Percentiles rank a stretch among this genome's conserved stretches.
phyloP scores from a whole-genome alignment of 192 early-diverging fungal species.

The Coemansia sp. region DNA sequence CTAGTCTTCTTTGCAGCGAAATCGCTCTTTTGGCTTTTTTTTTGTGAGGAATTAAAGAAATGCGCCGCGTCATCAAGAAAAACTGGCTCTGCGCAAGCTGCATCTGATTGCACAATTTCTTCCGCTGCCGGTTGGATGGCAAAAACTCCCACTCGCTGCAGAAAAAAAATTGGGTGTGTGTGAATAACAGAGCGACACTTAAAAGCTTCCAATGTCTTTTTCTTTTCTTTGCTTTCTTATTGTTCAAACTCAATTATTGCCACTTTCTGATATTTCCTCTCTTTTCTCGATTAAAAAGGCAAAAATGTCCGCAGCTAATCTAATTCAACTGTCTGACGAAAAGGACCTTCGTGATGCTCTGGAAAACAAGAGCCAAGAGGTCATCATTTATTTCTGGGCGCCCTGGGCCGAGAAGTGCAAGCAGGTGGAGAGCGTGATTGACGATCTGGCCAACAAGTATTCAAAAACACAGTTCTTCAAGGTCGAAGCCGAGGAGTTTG shows the following conservation, averaged over 20 bases:
- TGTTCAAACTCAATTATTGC: neutral
- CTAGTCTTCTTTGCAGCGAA: too few species aligned
- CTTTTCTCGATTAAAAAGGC: neutral
- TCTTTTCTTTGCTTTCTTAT: neutral
- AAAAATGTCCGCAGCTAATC: slow-evolving; percentile 24
- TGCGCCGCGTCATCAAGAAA: too few species aligned
- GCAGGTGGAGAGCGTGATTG: slow-evolving; percentile 93
- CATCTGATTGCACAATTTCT: neutral
- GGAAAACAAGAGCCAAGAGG: slow-evolving; percentile 31
- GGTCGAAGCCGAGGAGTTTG: slow-evolving; percentile 91
- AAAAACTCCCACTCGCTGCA: neutral
- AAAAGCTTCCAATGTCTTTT: neutral
- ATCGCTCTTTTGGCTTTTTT: too few species aligned
- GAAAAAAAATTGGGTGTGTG: too few species aligned
- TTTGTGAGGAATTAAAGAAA: too few species aligned
- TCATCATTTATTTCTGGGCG: slow-evolving; percentile 90
- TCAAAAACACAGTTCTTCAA: slow-evolving; percentile 72
- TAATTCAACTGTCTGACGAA: slow-evolving; percentile 39
- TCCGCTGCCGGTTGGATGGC: neutral
- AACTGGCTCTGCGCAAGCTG: neutral
- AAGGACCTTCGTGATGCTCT: slow-evolving; percentile 31
- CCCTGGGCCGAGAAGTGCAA: slow-evolving; percentile 83
- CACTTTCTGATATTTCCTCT: neutral
- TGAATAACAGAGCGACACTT: neutral
- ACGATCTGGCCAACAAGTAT: slow-evolving; percentile 78